Percentiles rank a stretch among this genome's conserved stretches.
Evolutionary conservation across 2,329 filamentous ascomycete species (phyloP).

Genomic region (Lizonia empirigonia): DNA sequence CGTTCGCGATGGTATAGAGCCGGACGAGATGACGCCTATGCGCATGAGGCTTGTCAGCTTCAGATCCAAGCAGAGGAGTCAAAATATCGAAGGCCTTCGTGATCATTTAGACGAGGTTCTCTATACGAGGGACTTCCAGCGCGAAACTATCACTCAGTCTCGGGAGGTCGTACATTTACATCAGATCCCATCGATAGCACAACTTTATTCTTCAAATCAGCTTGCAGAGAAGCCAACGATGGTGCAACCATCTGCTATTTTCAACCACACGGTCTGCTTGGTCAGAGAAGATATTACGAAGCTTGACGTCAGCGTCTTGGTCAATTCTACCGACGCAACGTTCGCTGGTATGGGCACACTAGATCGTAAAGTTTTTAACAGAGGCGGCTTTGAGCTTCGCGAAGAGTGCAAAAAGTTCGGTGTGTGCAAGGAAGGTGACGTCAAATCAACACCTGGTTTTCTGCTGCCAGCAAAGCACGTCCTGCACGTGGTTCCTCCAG

Average conservation of each 20-base stretch:
- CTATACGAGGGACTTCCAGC: conserved; percentile 32
- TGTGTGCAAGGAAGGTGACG: conserved; percentile 33
- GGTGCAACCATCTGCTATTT: conserved; percentile 25
- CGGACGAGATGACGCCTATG: conserved; percentile 28
- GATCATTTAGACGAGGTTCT: conserved; percentile 34
- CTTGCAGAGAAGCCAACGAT: conserved; percentile 33
- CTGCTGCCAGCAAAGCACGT: conserved; percentile 38
- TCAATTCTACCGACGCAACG: conserved; percentile 37
- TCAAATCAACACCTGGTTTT: conserved; percentile 36
- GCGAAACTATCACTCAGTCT: conserved; percentile 14
- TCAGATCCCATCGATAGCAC: conserved; percentile 35
- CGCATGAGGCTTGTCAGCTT: conserved; percentile 29
- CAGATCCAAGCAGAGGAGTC: conserved; percentile 23
- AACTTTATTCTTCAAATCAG: conserved; percentile 34
- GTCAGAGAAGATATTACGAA: conserved; percentile 43
- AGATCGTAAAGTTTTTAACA: conserved; percentile 38
- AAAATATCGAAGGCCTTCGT: conserved; percentile 20
- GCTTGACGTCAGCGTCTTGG: conserved; percentile 40
- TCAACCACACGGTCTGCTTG: conserved; percentile 40
- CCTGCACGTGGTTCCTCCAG: conserved; percentile 38
- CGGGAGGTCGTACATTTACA: conserved; percentile 29
- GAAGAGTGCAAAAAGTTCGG: conserved; percentile 33
- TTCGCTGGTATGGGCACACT: conserved; percentile 40
- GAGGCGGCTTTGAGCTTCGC: conserved; percentile 34
- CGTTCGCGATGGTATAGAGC: conserved; percentile 14